Evolutionary conservation across 352 stramenopile species (phyloP), one percentile per base, ranked within the genome.

Genomic region (Stephanocyclus meneghinianus): DNA sequence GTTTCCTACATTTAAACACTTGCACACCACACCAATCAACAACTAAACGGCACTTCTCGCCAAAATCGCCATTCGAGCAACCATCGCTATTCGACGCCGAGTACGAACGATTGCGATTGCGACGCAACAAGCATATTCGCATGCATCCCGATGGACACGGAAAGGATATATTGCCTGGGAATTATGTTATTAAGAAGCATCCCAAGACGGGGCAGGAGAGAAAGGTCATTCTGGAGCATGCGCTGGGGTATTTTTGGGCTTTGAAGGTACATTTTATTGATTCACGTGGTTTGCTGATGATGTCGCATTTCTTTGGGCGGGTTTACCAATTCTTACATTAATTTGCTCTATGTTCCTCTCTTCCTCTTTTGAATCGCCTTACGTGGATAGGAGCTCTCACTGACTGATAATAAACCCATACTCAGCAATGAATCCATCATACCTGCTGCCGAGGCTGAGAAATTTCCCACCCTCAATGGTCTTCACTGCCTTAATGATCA

Each of bases 181-280:
- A 88, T 83, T 79, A 81, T 26, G 71, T 88, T 13, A 65, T 85
- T 32, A 91, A 90, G 65, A 74, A 71, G 30, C 18, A 79, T 65
- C 45, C 42, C 5, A 79, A 74, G 59, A 80, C 85, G n/a, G 76
- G 75, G 30, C 69, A 67, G 21, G 76, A 78, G 47, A 68, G 78
- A 70, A 91, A 84, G 56, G 77, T 88, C 29, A 71, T 85, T 32
- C 48, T 88, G 35, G 86, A 91, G 76, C 74, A 89, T 48, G 74
- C 66, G 13, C 47, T 79, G 70, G 82, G 78, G 47, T 88, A 91
- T 68, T 93, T 93, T 72, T 93, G 88, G 88, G 89, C 88, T 68
- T 64, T 93, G 13, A 87, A 80, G 63, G 72, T 80, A 68, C 8
- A 35, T 45, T 13, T 48, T 5, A 29, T 8, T 51, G 32, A 74